Percentiles rank a stretch among this genome's conserved stretches.
These are phyloP conservation scores for Prunus mume DNA, from an alignment of 306 rosid genomes.

Conservation along the genomic window DNA sequence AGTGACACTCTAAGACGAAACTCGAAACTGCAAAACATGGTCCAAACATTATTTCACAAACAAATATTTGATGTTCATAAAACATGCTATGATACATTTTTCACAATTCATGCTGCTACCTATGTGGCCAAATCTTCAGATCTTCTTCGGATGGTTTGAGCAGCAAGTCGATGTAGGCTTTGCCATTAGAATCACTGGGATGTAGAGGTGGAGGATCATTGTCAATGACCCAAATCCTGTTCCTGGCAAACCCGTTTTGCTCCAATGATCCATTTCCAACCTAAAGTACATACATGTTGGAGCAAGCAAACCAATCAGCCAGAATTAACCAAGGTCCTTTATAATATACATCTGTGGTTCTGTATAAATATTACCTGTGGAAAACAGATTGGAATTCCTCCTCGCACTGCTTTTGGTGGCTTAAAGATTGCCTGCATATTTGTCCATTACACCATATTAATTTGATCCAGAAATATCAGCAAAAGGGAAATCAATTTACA, in stretches of 20 bases:
- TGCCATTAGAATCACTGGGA: constrained; percentile 46
- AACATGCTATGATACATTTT: background rate
- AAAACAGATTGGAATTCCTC: constrained; percentile 93
- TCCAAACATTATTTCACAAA: background rate
- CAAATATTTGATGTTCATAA: background rate
- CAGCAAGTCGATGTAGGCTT: constrained; percentile 57
- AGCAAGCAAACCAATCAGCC: constrained; percentile 15
- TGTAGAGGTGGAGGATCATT: constrained; percentile 59
- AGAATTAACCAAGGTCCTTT: background rate
- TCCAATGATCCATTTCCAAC: constrained; percentile 76
- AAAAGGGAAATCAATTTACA: background rate
- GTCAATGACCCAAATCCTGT: constrained; percentile 69
- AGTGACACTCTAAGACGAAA: constrained; percentile 72
- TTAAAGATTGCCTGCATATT: constrained; percentile 56
- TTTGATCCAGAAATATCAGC: background rate
- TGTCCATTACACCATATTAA: background rate
- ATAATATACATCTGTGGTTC: background rate
- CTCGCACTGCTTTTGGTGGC: constrained; percentile 81
- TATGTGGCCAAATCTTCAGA: constrained; percentile 77
- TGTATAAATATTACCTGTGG: constrained; percentile 58
- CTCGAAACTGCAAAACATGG: constrained; percentile 62
- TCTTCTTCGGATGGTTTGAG: constrained; percentile 79
- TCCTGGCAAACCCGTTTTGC: constrained; percentile 88
- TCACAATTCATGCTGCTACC: constrained; percentile 34
- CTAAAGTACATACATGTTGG: constrained; percentile 31